Conservation (phyloP, 441 rosid species). For the Corymbia citriodora region DNA sequence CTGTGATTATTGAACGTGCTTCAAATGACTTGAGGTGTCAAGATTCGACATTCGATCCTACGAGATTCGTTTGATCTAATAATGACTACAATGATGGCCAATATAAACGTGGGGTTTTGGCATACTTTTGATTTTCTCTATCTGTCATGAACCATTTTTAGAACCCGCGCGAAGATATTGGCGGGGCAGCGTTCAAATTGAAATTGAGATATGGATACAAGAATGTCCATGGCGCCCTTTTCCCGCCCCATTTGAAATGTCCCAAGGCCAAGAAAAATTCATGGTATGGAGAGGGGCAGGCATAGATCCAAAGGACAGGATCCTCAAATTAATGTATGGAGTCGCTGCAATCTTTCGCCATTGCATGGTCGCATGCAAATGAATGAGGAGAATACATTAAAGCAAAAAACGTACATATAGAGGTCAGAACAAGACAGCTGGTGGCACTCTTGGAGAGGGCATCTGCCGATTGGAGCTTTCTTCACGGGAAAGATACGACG, state of each 20-base stretch:
- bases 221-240: background rate
- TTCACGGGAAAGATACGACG: background rate
- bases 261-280: background rate
- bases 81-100: background rate
- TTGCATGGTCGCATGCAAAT: background rate
- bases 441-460: background rate
- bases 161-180: background rate
- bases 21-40: background rate
- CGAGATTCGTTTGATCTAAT: background rate
- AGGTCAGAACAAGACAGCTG: background rate
- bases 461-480: background rate
- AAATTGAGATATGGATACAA: background rate
- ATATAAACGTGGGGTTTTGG: background rate
- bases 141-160: background rate
- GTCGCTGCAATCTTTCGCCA: background rate
- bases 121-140: background rate
- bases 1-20: background rate
- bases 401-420: background rate
- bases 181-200: background rate
- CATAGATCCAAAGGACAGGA: background rate
- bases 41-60: background rate
- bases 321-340: background rate
- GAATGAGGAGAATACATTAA: background rate
- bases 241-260: background rate
- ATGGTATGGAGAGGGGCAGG: background rate